These are phyloP conservation scores for Achlya hypogyna DNA, from an alignment of 352 stramenopile species.

Conservation along the genomic window DNA sequence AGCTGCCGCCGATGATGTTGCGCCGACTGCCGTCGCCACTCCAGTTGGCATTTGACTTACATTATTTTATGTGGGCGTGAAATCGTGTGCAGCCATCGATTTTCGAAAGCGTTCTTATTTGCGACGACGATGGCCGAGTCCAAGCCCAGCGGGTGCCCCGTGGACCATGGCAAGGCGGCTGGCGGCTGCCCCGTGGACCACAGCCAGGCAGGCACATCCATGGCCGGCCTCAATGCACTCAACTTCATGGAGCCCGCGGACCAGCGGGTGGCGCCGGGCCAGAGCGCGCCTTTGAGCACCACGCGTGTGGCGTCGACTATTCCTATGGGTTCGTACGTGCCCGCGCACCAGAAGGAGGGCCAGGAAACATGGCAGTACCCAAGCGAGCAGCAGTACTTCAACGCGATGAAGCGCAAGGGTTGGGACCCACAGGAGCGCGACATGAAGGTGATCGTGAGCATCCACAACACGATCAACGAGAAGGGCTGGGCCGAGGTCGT, in stretches of 20 bases:
- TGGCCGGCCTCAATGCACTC: constrained; percentile 15
- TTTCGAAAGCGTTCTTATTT: background rate
- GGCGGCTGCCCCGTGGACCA: constrained; percentile 16
- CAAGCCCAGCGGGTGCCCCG: constrained; percentile 1
- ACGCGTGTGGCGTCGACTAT: constrained; percentile 89
- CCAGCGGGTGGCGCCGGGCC: background rate
- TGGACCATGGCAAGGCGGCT: constrained; percentile 1
- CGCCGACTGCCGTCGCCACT: background rate
- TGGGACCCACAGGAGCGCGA: constrained; percentile 86
- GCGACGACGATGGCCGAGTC: background rate
- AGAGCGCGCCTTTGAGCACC: constrained; percentile 44
- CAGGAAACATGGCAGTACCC: constrained; percentile 93
- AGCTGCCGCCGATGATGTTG: no score
- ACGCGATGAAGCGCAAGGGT: constrained; percentile 95
- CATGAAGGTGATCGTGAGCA: constrained; percentile 94
- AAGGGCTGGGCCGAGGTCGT: constrained; percentile 90
- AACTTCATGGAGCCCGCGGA: constrained; percentile 21
- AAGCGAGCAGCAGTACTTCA: constrained; percentile 96
- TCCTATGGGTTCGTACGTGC: constrained; percentile 86
- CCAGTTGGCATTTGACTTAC: background rate
- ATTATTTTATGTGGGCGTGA: no score
- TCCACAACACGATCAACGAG: constrained; percentile 98
- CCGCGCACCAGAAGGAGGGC: constrained; percentile 41
- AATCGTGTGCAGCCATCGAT: no score
- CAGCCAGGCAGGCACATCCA: background rate